A percentile compares a stretch with the other conserved stretches of the same genome.
Evolutionary conservation across 1,139 yeast genomes (phyloP).

Genomic region (Geotrichum citri-aurantii): DNA sequence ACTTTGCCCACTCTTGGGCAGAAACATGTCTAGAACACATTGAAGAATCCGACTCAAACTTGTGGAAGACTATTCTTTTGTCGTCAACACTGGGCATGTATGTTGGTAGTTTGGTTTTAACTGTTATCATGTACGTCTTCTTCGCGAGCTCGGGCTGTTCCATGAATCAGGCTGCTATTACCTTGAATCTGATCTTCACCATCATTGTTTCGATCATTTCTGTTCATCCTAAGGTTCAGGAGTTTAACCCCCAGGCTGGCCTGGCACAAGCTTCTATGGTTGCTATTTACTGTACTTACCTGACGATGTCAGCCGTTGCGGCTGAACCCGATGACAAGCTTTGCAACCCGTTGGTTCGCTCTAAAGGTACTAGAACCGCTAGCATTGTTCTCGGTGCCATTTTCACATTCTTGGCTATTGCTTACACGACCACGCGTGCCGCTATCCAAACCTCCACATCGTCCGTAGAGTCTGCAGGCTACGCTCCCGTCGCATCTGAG

Average conservation of each 20-base stretch:
- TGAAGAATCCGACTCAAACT: slow-evolving; percentile 73
- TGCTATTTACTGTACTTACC: slow-evolving; percentile 84
- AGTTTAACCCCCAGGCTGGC: slow-evolving; percentile 90
- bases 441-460: slow-evolving; percentile 53
- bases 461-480: slow-evolving; percentile 21
- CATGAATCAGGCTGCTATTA: slow-evolving; percentile 85
- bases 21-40: slow-evolving; percentile 90
- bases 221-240: slow-evolving; percentile 79
- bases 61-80: slow-evolving; percentile 77
- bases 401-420: slow-evolving; percentile 90
- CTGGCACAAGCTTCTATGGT: slow-evolving; percentile 97
- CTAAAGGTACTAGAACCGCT: slow-evolving; percentile 84
- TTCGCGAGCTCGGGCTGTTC: slow-evolving; percentile 83
- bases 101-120: slow-evolving; percentile 61
- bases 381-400: slow-evolving; percentile 86
- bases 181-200: slow-evolving; percentile 63
- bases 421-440: slow-evolving; percentile 95
- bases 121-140: slow-evolving; percentile 71
- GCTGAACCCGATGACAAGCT: slow-evolving; percentile 91
- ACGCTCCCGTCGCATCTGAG: slow-evolving; percentile 36
- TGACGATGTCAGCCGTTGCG: slow-evolving; percentile 89
- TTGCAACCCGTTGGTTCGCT: slow-evolving; percentile 88
- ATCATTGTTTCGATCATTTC: slow-evolving; percentile 64
- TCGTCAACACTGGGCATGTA: slow-evolving; percentile 90
- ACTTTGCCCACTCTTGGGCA: slow-evolving; percentile 99